These are phyloP conservation scores for Sphagnum contortum DNA, from an alignment of 225 moss, liverwort and hornwort genomes.

Conservation along the genomic window DNA sequence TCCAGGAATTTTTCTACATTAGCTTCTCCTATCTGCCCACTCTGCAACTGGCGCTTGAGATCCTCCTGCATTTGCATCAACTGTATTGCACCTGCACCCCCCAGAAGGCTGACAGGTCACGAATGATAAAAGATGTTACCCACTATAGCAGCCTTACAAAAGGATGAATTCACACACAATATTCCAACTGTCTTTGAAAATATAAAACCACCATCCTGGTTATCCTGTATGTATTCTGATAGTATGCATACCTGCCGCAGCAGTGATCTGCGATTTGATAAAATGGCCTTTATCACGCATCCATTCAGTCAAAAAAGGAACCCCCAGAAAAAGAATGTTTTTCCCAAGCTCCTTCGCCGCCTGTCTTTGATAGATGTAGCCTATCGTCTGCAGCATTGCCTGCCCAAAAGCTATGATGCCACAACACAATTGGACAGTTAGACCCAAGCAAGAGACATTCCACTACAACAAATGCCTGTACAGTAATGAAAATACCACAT, in stretches of 20 bases:
- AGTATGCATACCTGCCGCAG: slow-evolving; percentile 25
- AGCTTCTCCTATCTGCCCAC: slow-evolving; percentile 18
- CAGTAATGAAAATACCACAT: too few species aligned
- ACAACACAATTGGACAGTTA: neutral
- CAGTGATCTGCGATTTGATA: slow-evolving; percentile 45
- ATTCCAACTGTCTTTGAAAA: too few species aligned
- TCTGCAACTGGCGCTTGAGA: slow-evolving; percentile 31
- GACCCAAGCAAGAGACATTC: too few species aligned
- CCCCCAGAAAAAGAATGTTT: slow-evolving; percentile 34
- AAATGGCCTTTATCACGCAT: slow-evolving; percentile 57
- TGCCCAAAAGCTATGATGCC: slow-evolving; percentile 31
- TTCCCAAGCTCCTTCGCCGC: slow-evolving; percentile 57
- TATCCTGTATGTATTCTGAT: too few species aligned
- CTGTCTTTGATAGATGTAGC: slow-evolving; percentile 49
- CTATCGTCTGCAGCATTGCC: slow-evolving; percentile 52
- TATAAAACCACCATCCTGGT: too few species aligned
- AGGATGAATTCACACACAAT: too few species aligned
- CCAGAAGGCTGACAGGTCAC: too few species aligned
- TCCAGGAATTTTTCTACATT: slow-evolving; percentile 28
- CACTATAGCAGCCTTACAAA: too few species aligned
- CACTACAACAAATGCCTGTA: too few species aligned
- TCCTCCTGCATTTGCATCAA: slow-evolving; percentile 66
- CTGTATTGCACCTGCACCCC: slow-evolving; percentile 32
- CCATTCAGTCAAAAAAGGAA: slow-evolving; percentile 52
- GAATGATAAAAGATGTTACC: too few species aligned